These are phyloP conservation scores for Wickerhamomyces subpelliculosus DNA, from an alignment of 805 yeast genomes.

Conservation along the genomic window DNA sequence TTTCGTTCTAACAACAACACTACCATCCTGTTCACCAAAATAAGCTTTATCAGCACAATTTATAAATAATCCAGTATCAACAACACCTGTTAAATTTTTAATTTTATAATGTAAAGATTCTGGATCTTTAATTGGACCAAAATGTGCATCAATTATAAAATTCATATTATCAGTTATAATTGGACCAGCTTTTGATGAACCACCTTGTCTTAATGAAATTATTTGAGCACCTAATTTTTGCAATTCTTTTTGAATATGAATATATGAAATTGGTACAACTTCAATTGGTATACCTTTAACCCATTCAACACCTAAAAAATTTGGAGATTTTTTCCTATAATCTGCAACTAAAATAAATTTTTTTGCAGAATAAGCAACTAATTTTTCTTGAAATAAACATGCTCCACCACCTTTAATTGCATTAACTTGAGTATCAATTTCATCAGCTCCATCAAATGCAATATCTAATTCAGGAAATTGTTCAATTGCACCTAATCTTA, in stretches of 20 bases:
- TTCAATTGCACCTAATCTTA: constrained; percentile 74
- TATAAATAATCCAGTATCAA: constrained; percentile 89
- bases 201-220: constrained; percentile 75
- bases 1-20: constrained; percentile 31
- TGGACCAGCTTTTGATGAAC: constrained; percentile 93
- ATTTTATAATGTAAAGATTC: constrained; percentile 52
- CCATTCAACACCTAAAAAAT: constrained; percentile 74
- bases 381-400: constrained; percentile 91
- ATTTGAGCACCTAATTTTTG: constrained; percentile 53
- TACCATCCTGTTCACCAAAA: constrained; percentile 82
- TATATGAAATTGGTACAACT: constrained; percentile 83
- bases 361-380: constrained; percentile 76
- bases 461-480: constrained; percentile 78
- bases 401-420: constrained; percentile 99
- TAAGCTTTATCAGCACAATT: constrained; percentile 69
- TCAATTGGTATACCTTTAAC: constrained; percentile 91
- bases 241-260: constrained; percentile 64
- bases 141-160: constrained; percentile 87
- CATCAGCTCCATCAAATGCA: constrained; percentile 99
- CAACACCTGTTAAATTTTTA: constrained; percentile 83
- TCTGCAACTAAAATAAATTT: constrained; percentile 88
- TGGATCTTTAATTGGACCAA: constrained; percentile 61
- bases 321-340: constrained; percentile 70
- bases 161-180: constrained; percentile 94
- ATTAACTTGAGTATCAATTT: constrained; percentile 73